Base-by-base conservation (phyloP, 768 basidiomycete species). In the Vararia minispora region DNA sequence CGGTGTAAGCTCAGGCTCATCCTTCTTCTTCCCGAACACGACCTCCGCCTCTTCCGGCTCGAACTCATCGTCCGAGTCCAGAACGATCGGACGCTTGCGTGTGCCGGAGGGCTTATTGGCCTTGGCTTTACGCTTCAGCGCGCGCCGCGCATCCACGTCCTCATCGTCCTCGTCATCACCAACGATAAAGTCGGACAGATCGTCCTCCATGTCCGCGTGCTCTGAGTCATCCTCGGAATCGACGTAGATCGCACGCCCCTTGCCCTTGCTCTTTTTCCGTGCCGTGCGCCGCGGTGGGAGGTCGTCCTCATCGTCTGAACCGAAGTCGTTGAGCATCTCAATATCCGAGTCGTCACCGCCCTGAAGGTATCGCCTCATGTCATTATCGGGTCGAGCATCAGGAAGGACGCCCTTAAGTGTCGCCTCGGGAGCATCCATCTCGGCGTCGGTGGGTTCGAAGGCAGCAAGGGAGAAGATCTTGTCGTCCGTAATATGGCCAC, bases 381-480 rank as follows among this genome's bases (percentile, higher is more conserved):
- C n/a, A n/a, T n/a, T n/a, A n/a, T n/a, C n/a, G n/a, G n/a, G n/a
- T n/a, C n/a, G n/a, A n/a, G n/a, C n/a, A n/a, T n/a, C n/a, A n/a
- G n/a, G n/a, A n/a, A n/a, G n/a, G 4, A 48, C 47, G 5, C 57
- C 57, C 16, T 49, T 39, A 26, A 47, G 42, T n/a, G 51, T 50
- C 25, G 32, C 41, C 6, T 49, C 48, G 4, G 25, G 24, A 17
- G 35, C 35, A 28, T 20, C 33, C 27, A 68, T 55, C n/a, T 72
- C 68, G 13, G 57, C 57, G 17, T 74, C 68, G 5, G 68, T 62
- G 4, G 79, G 74, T 45, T 79, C 71, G 52, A 87, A 85, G 0
- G 75, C 77, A 1, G 51, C 51, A 6, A 72, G 70, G 4, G 58
- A 46, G 58, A 80, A 87, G 1, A 81, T 33, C 38, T 60, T 65